Evolutionary conservation across 441 rosid genomes (phyloP), one percentile per base, ranked within the genome.

Genomic region (Gossypium davidsonii): DNA sequence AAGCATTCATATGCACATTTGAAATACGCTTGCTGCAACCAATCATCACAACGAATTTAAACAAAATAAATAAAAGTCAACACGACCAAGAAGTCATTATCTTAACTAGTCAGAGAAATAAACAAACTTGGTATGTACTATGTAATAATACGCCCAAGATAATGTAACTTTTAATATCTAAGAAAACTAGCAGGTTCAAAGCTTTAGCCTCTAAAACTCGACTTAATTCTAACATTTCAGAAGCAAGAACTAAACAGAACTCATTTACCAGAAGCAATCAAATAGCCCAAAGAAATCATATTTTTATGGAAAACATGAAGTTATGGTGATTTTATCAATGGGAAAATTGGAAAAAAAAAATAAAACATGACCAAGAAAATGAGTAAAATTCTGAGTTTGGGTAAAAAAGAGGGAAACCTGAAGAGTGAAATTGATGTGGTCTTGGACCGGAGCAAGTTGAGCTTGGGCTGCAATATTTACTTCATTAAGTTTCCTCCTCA

Each of bases 1-100:
- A 90, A 92, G 83, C 98, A 94, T 71, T 92, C 94, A n/a, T 88
- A 84, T 1, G 97, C 98, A 73, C 98, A 94, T 64, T 88, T 94
- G 88, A 94, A 92, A 76, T 92, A 94, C 1, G 92, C 97, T 82
- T 86, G 86, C 97, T 92, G 85, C 90, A 85, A 42, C 11, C 44
- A 69, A 26, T 17, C 11, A 60, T 21, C 51, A 70, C 20, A 46
- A 14, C 14, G 3, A 21, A 21, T 65, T 42, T 21, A 65, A 44
- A 65, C 17, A 39, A 6, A 31, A 58, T 57, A 57, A 21, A 57
- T 6, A 57, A n/a, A 57, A 60, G 46, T n/a, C 46, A 49, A 52
- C 28, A 21, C 15, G 10, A 37, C 15, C 58, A 72, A 59, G 44
- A 26, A 26, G 2, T 11, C 39, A 60, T 44, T 26, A 17, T 26